A percentile compares a stretch with the other conserved stretches of the same genome.
phyloP scores from a whole-genome alignment of 140 eudicot species.

The Ambrosia hybrid region DNA sequence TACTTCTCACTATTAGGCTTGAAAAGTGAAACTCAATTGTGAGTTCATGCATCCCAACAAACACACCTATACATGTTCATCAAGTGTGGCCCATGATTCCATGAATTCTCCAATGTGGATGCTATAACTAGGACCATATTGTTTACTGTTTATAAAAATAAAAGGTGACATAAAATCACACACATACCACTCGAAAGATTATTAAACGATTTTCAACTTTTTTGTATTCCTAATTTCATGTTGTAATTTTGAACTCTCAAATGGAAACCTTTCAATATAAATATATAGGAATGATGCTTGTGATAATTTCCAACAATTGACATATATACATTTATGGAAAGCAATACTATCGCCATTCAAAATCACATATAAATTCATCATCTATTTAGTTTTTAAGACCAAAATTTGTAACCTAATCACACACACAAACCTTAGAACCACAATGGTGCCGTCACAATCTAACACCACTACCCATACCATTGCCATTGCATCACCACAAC shows the following conservation, averaged over 20 bases:
- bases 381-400: slow-evolving; percentile 2
- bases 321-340: neutral
- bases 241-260: neutral
- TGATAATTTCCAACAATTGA: slow-evolving; percentile 5
- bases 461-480: slow-evolving; percentile 9
- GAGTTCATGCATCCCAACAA: no score
- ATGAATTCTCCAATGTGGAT: no score
- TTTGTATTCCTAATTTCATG: no score
- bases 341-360: neutral
- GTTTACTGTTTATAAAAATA: no score
- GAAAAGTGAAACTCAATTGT: no score
- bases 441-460: slow-evolving; percentile 19
- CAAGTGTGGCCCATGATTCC: no score
- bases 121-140: no score
- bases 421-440: neutral
- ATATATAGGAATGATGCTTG: neutral
- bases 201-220: neutral
- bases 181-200: neutral
- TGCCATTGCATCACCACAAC: slow-evolving; percentile 20
- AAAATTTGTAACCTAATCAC: neutral
- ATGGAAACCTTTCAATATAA: neutral
- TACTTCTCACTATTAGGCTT: no score
- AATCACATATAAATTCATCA: slow-evolving; percentile 13
- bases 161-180: neutral
- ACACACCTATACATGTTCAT: no score